Percentiles rank a stretch among this genome's conserved stretches.
Conservation (phyloP, 306 rosid genomes). For the Trichosanthes cucumerina region DNA sequence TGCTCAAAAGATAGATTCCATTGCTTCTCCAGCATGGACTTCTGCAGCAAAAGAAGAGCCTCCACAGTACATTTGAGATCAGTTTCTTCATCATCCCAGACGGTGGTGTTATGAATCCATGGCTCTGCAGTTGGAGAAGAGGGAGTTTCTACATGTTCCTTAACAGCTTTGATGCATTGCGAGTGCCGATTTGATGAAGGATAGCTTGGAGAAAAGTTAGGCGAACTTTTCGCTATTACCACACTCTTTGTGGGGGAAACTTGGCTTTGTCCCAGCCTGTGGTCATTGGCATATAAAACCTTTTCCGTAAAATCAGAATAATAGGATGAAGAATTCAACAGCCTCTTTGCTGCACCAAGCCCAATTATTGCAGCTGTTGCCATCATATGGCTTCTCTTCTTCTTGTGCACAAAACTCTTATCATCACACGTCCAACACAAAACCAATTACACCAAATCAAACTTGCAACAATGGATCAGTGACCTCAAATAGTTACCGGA, state of each 20-base stretch:
- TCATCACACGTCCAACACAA: constrained; percentile 31
- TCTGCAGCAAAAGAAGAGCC: constrained; percentile 80
- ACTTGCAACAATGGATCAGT: constrained; percentile 3
- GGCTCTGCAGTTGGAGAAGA: constrained; percentile 31
- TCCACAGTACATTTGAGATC: constrained; percentile 60
- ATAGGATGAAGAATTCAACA: constrained; percentile 65
- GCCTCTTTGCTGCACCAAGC: constrained; percentile 68
- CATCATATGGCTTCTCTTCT: constrained; percentile 51
- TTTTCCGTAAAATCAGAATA: constrained; percentile 70
- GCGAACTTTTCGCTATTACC: constrained; percentile 41
- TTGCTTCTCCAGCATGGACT: constrained; percentile 92
- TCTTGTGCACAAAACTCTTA: constrained; percentile 20
- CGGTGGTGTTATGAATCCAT: constrained; percentile 28
- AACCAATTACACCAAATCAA: constrained; percentile 12
- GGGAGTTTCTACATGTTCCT: constrained; percentile 46
- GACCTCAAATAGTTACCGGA: constrained; percentile 15
- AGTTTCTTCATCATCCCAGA: constrained; percentile 43
- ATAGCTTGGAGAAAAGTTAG: constrained; percentile 37
- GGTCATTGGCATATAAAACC: constrained; percentile 35
- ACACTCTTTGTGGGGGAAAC: constrained; percentile 36
- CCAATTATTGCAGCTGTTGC: constrained; percentile 88
- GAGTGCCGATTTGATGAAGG: constrained; percentile 27
- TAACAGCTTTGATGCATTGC: constrained; percentile 55
- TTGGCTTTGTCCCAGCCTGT: constrained; percentile 42
- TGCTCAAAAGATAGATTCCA: constrained; percentile 72